Percentiles rank a stretch among this genome's conserved stretches.
phyloP scores from a whole-genome alignment of 306 rosid genomes.

The Purshia tridentata region DNA sequence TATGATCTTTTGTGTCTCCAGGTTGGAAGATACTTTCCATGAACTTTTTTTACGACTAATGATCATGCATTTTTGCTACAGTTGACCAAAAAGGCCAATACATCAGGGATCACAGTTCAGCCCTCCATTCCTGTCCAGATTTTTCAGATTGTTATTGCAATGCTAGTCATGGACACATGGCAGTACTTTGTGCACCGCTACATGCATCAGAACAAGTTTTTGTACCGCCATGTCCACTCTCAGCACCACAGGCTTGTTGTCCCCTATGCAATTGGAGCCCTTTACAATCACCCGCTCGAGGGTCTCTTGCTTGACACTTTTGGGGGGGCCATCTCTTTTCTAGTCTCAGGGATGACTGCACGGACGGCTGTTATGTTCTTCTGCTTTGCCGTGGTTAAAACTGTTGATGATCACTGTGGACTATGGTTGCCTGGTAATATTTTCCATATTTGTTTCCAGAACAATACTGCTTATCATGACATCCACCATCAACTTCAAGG shows the following conservation, averaged over 20 bases:
- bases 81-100: constrained; percentile 52
- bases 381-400: constrained; percentile 78
- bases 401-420: constrained; percentile 88
- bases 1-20: not conserved
- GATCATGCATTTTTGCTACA: constrained; percentile 29
- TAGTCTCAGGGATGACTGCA: constrained; percentile 78
- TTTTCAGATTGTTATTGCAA: constrained; percentile 64
- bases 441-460: constrained; percentile 72
- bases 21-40: not conserved
- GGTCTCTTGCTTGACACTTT: constrained; percentile 88
- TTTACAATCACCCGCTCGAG: constrained; percentile 84
- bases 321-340: constrained; percentile 78
- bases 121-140: constrained; percentile 53
- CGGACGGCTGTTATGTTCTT: constrained; percentile 75
- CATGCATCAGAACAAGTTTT: constrained; percentile 87
- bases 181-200: constrained; percentile 89
- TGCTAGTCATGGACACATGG: constrained; percentile 90
- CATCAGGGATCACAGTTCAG: constrained; percentile 45
- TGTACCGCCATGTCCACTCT: constrained; percentile 81
- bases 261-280: constrained; percentile 89
- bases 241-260: constrained; percentile 80
- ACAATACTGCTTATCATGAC: constrained; percentile 92
- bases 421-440: constrained; percentile 83
- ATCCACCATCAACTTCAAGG: constrained; percentile 92
- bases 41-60: constrained; percentile 18